phyloP scores from a whole-genome alignment of 73 alveolate genomes.

The Paramecium biaurelia region DNA sequence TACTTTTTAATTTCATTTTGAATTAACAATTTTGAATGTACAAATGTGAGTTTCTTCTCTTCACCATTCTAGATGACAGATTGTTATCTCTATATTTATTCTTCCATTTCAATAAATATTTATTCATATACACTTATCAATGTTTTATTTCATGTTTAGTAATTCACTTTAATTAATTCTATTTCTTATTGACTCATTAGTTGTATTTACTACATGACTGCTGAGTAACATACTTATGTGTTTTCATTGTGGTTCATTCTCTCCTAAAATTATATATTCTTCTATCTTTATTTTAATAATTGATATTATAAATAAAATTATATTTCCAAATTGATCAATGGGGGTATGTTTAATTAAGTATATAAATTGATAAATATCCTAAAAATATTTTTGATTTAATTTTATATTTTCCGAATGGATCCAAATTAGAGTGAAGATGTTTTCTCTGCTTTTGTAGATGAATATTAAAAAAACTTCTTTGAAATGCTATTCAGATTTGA shows the following conservation, averaged over 20 bases:
- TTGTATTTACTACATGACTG: background rate
- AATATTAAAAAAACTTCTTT: slow-evolving; percentile 19
- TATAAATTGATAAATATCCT: background rate
- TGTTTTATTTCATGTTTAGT: background rate
- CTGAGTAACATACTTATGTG: background rate
- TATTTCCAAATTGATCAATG: background rate
- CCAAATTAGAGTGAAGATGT: background rate
- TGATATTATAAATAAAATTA: background rate
- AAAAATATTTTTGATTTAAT: slow-evolving; percentile 14
- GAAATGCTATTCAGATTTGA: slow-evolving; percentile 19
- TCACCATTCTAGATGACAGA: background rate
- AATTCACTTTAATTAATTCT: background rate
- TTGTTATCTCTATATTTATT: background rate
- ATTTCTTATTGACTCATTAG: background rate
- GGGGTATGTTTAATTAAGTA: background rate
- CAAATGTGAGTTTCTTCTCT: background rate
- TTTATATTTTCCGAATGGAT: slow-evolving; percentile 39
- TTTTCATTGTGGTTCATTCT: background rate
- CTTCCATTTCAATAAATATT: background rate
- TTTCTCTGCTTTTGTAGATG: slow-evolving; percentile 23
- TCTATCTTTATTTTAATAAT: background rate
- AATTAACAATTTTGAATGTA: background rate
- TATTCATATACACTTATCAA: background rate
- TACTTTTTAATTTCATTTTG: background rate
- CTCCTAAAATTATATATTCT: background rate